Percentiles rank a stretch among this genome's conserved stretches.
Evolutionary conservation across 1,284 basidiomycete genomes (phyloP).

Genomic region (Porodaedalea pini): DNA sequence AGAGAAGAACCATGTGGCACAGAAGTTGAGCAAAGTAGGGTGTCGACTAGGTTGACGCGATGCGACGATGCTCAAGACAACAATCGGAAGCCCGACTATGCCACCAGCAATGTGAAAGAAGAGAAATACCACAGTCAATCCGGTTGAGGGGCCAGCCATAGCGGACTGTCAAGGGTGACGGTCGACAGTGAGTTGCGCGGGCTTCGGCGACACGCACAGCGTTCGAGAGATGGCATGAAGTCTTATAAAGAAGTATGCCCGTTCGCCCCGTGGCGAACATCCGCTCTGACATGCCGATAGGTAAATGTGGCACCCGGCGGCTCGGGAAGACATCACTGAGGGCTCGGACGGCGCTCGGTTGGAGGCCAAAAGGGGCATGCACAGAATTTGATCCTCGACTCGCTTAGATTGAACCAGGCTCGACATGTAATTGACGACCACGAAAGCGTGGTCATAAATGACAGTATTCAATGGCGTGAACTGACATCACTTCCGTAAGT

Average conservation of each 20-base stretch:
- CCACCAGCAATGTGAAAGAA: constrained; percentile 22
- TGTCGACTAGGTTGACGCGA: constrained; percentile 20
- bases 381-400: neutral
- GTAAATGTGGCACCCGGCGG: constrained; percentile 11
- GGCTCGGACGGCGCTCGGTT: constrained; percentile 1
- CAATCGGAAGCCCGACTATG: constrained; percentile 18
- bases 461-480: too few relatives aligned
- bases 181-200: constrained; percentile 4
- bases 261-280: constrained; percentile 6
- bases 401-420: too few relatives aligned
- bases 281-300: neutral
- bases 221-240: neutral
- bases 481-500: neutral
- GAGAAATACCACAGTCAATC: constrained; percentile 19
- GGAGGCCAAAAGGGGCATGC: constrained; percentile 1
- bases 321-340: neutral
- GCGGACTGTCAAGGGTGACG: neutral
- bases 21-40: constrained; percentile 21
- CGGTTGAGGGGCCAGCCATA: constrained; percentile 13
- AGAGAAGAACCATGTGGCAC: constrained; percentile 21
- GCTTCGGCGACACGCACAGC: constrained; percentile 13
- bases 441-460: too few relatives aligned
- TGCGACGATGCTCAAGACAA: constrained; percentile 19
- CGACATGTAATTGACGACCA: too few relatives aligned
- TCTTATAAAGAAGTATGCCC: neutral